Percentiles rank a stretch among this genome's conserved stretches.
Evolutionary conservation across 2,329 filamentous ascomycete species (phyloP).

Genomic region (Teratosphaeriaceae sp.): DNA sequence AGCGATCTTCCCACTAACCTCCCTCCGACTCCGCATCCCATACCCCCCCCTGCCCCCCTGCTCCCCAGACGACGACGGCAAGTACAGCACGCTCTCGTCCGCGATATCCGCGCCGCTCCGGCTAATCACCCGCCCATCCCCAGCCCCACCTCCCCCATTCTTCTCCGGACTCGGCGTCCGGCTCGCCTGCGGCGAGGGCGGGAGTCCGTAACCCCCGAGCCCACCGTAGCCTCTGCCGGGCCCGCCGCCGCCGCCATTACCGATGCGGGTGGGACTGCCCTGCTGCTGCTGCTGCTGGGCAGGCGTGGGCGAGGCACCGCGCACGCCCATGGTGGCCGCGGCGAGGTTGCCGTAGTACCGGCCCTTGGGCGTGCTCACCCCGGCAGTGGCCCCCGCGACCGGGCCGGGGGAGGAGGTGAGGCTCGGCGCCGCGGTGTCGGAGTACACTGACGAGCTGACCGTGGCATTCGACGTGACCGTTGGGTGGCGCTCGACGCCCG

Average conservation of each 20-base stretch:
- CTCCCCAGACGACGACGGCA: no score
- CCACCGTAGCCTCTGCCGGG: no score
- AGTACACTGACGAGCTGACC: constrained; percentile 27
- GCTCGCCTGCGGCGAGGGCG: constrained; percentile 15
- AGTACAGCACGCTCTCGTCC: constrained; percentile 28
- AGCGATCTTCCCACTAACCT: constrained; percentile 66
- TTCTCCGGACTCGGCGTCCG: constrained; percentile 17
- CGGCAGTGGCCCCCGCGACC: no score
- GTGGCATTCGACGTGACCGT: constrained; percentile 24
- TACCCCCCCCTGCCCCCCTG: constrained; percentile 10
- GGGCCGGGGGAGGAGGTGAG: constrained; percentile 12
- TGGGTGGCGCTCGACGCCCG: constrained; percentile 24
- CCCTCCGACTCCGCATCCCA: constrained; percentile 41
- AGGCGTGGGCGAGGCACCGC: no score
- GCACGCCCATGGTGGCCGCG: constrained; percentile 29
- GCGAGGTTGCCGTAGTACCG: constrained; percentile 44
- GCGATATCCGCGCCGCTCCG: constrained; percentile 41
- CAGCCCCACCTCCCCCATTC: constrained; percentile 11
- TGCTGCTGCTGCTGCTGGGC: no score
- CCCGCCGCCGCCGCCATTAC: no score
- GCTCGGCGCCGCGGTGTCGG: constrained; percentile 25
- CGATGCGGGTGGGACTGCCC: no score
- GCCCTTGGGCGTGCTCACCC: constrained; percentile 35
- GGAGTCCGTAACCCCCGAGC: constrained; percentile 14
- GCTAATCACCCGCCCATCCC: no score